Base-by-base conservation (phyloP, 1,139 yeast genomes). In the Kodamaea ohmeri region DNA sequence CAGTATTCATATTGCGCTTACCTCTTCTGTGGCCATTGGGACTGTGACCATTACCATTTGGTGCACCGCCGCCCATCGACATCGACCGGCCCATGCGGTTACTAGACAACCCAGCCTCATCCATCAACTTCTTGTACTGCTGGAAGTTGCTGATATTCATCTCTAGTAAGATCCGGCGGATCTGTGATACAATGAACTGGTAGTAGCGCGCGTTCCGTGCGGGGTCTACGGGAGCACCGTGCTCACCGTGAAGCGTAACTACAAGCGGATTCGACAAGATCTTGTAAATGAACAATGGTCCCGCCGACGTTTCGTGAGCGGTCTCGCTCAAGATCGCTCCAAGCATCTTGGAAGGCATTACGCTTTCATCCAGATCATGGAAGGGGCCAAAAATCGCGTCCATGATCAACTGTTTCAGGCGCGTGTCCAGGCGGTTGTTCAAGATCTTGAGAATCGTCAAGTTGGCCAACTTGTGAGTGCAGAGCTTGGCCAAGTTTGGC, bases 391-490 rank as follows among this genome's bases (percentile, higher is more conserved):
- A 87, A 8, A 89, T 69, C 8, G 76, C 71, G 40, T 73, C 76
- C 61, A 90, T 67, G 17, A 90, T 74, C 30, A 70, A 50, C 44
- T 76, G 78, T 45, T 85, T 80, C 33, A 88, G 83, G 12, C 60
- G 64, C 34, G 73, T 67, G 52, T 85, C 94, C 27, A 76, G 71
- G 49, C 92, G 73, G 47, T 74, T 76, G 60, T 82, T 85, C 49
- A 92, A 65, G 13, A 92, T 75, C 61, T 90, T 92, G 50, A 89
- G 68, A 11, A 92, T 74, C 0, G 96, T 87, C 53, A 88, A 68
- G 39, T 89, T 82, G 4, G 96, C 97, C 46, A 90, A 67, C 59
- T 89, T 90, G 51, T 92, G 95, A 32, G 88, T 79, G 54, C 96
- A 83, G 43, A 87, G 67, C 32, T 70, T 72, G 8, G 71, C 79